Percentiles rank a stretch among this genome's conserved stretches.
Evolutionary conservation across 164 flowering plant species (phyloP).

Genomic region (Vitis labrusca): DNA sequence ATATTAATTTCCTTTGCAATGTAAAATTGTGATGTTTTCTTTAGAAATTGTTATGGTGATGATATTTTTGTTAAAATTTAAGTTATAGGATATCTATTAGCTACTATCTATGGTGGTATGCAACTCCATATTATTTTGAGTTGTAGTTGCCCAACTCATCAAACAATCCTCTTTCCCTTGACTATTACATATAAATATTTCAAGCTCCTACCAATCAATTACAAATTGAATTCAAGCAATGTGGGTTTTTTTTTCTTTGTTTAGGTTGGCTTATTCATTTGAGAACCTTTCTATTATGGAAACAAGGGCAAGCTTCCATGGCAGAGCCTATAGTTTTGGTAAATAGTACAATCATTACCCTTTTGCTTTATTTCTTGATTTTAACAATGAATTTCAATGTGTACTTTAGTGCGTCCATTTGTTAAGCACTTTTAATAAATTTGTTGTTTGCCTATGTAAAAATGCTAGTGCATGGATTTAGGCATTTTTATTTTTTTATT

Average conservation of each 20-base stretch:
- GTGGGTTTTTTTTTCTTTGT: constrained; percentile 7
- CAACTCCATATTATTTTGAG: too few species aligned
- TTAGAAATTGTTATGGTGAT: not conserved
- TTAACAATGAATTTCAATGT: not conserved
- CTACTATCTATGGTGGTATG: too few species aligned
- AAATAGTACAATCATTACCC: constrained; percentile 9
- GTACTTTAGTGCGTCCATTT: not conserved
- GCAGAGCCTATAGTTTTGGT: constrained; percentile 93
- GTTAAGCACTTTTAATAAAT: too few species aligned
- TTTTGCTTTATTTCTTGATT: not conserved
- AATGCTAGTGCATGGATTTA: too few species aligned
- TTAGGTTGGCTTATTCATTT: constrained; percentile 77
- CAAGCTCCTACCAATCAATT: not conserved
- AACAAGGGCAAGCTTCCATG: constrained; percentile 83
- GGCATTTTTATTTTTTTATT: too few species aligned
- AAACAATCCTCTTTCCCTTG: not conserved
- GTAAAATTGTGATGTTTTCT: not conserved
- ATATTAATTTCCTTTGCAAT: too few species aligned
- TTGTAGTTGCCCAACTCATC: too few species aligned
- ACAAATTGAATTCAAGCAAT: not conserved
- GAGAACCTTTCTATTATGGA: constrained; percentile 85
- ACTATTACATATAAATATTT: not conserved
- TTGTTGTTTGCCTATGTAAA: too few species aligned
- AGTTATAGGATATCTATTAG: not conserved
- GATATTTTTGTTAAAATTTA: not conserved